phyloP scores from a whole-genome alignment of 345 rosid species.

The Rhodamnia rubescens region DNA sequence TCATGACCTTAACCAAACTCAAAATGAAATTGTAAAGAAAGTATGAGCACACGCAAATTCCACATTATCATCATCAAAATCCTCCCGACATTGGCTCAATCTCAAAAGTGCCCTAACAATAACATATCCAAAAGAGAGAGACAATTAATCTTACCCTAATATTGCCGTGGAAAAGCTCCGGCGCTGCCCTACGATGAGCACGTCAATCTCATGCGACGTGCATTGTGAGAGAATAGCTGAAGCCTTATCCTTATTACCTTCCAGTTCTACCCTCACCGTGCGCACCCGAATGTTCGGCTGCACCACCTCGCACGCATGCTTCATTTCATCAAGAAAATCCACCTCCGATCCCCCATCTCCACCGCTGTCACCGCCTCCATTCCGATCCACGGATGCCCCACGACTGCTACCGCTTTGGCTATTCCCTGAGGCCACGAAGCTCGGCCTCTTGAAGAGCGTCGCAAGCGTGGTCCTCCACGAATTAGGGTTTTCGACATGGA shows the following conservation, averaged over 20 bases:
- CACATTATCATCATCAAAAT: neutral
- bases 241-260: constrained; percentile 38
- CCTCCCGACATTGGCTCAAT: neutral
- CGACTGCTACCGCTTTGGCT: neutral
- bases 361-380: neutral
- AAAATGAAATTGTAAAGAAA: neutral
- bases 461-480: constrained; percentile 55
- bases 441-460: constrained; percentile 25
- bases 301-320: constrained; percentile 39
- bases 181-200: constrained; percentile 63
- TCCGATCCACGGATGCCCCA: neutral
- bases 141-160: constrained; percentile 33
- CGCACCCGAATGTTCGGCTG: constrained; percentile 47
- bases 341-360: constrained; percentile 19
- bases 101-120: neutral
- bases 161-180: constrained; percentile 56
- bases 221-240: constrained; percentile 36
- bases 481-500: constrained; percentile 35
- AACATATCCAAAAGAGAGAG: neutral
- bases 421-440: neutral
- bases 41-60: neutral
- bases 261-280: constrained; percentile 27
- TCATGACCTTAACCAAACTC: neutral
- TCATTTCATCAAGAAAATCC: constrained; percentile 67
- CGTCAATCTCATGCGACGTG: constrained; percentile 36